A percentile compares a stretch with the other conserved stretches of the same genome.
phyloP scores from a whole-genome alignment of 2,329 filamentous ascomycete genomes.

The Colletotrichum lindemuthianum region DNA sequence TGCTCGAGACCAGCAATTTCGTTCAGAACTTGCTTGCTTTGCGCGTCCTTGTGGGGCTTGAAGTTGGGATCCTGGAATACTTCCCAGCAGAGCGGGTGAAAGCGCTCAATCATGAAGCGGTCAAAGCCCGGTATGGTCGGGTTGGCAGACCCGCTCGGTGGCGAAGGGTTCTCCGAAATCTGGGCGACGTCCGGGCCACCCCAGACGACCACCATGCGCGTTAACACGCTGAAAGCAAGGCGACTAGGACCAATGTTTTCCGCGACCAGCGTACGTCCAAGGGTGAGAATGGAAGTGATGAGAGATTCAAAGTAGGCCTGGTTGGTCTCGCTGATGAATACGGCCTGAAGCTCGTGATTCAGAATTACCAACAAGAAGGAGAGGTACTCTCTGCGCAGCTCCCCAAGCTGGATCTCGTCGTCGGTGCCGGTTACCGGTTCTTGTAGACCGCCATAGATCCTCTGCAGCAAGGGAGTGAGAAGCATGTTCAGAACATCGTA shows the following conservation, averaged over 20 bases:
- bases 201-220: constrained; percentile 87
- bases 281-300: constrained; percentile 84
- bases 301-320: constrained; percentile 90
- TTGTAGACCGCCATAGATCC: constrained; percentile 85
- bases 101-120: constrained; percentile 86
- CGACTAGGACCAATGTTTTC: constrained; percentile 69
- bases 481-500: constrained; percentile 88
- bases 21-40: constrained; percentile 85
- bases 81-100: constrained; percentile 91
- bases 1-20: constrained; percentile 91
- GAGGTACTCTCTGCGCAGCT: constrained; percentile 93
- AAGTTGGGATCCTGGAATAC: constrained; percentile 83
- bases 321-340: constrained; percentile 90
- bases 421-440: constrained; percentile 91
- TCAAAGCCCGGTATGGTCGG: constrained; percentile 87
- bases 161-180: constrained; percentile 61
- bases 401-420: constrained; percentile 93
- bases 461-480: constrained; percentile 87
- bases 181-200: constrained; percentile 82
- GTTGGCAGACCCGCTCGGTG: constrained; percentile 60
- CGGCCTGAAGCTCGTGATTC: constrained; percentile 87
- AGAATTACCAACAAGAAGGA: constrained; percentile 91
- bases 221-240: constrained; percentile 84
- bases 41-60: constrained; percentile 82
- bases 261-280: constrained; percentile 78